A percentile compares a stretch with the other conserved stretches of the same genome.
phyloP scores from a whole-genome alignment of 208 protist species.

The Crithidia thermophila region DNA sequence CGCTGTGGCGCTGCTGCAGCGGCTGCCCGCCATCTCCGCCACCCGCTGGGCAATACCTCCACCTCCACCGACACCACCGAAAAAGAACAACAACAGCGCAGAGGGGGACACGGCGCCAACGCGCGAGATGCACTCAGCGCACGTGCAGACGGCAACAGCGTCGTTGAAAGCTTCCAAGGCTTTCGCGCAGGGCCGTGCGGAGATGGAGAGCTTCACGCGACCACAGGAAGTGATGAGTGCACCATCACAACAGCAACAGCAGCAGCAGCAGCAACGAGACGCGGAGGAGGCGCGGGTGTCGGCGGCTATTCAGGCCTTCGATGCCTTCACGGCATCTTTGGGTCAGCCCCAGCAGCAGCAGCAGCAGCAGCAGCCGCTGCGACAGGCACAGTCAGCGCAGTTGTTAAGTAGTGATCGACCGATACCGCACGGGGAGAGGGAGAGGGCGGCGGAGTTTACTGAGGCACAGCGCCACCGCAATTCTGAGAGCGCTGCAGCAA shows the following conservation, averaged over 20 bases:
- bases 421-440: too few species aligned
- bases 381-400: not conserved
- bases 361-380: too few species aligned
- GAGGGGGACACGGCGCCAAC: not conserved
- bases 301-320: constrained; percentile 34
- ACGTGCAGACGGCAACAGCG: not conserved
- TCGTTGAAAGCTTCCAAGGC: not conserved
- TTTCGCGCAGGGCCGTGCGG: not conserved
- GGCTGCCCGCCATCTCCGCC: constrained; percentile 32
- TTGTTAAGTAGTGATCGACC: too few species aligned
- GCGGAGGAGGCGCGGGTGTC: constrained; percentile 32
- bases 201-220: not conserved
- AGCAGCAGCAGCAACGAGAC: not conserved
- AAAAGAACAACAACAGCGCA: not conserved
- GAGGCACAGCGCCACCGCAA: not conserved
- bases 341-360: constrained; percentile 9
- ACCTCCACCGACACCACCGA: not conserved
- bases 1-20: constrained; percentile 50
- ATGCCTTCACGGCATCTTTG: constrained; percentile 30
- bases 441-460: not conserved
- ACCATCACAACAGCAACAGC: not conserved
- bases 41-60: constrained; percentile 21
- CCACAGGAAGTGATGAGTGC: not conserved
- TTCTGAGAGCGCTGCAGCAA: too few species aligned
- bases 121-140: not conserved